Conservation (phyloP, 257 asterid genomes). For the Datura wrightii region DNA sequence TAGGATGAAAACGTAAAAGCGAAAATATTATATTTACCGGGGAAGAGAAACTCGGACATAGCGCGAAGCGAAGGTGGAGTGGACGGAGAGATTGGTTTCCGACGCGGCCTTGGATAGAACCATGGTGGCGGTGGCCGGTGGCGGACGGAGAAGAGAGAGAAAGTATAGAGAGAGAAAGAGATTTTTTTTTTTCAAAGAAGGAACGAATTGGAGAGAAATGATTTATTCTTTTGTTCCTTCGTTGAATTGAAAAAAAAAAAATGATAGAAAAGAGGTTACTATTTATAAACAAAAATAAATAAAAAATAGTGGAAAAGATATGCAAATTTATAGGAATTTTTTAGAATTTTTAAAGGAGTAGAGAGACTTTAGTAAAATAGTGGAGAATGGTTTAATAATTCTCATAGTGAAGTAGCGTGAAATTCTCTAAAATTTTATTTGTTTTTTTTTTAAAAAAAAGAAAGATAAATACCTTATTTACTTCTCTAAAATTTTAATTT, state of each 20-base stretch:
- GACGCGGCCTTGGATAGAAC: constrained; percentile 32
- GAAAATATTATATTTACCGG: background rate
- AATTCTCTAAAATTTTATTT: background rate
- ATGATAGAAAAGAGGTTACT: background rate
- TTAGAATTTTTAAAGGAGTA: background rate
- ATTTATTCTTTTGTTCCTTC: constrained; percentile 21
- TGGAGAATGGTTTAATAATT: background rate
- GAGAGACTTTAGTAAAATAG: constrained; percentile 25
- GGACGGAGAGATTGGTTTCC: constrained; percentile 31
- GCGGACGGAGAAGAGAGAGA: constrained; percentile 15
- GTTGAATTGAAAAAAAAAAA: background rate
- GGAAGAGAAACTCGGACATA: constrained; percentile 37
- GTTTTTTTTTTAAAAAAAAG: too few species aligned
- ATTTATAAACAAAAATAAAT: background rate
- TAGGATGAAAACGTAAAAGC: too few species aligned
- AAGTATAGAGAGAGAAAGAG: background rate
- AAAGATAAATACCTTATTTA: too few species aligned
- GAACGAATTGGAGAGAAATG: background rate
- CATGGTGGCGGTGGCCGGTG: constrained; percentile 20
- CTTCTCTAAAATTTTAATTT: too few species aligned
- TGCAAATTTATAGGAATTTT: background rate
- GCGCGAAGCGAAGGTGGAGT: constrained; percentile 36
- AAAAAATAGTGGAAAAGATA: background rate
- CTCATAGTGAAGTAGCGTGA: constrained; percentile 1
- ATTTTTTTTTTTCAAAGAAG: background rate